These are phyloP conservation scores for Kluyveromyces marxianus DNA, from an alignment of 1,139 yeast species.

Conservation along the genomic window DNA sequence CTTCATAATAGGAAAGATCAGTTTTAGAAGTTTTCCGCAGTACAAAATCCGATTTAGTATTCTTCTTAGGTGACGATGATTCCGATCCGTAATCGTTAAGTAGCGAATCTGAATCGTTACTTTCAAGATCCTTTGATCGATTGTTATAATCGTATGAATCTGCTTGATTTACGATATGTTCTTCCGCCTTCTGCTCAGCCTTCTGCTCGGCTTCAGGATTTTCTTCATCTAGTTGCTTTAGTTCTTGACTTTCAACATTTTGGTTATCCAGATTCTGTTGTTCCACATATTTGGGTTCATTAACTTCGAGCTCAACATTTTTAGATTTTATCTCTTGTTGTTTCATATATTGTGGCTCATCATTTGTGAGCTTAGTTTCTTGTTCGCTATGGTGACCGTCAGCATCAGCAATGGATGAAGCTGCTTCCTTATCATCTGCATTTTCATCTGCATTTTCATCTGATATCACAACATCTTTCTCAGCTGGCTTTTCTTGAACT, in stretches of 20 bases:
- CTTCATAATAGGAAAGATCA: constrained; percentile 11
- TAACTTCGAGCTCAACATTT: too few relatives aligned
- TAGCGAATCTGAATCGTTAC: background rate
- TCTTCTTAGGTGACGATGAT: background rate
- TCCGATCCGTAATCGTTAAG: constrained; percentile 1
- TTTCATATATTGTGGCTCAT: too few relatives aligned
- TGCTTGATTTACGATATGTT: background rate
- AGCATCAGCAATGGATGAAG: background rate
- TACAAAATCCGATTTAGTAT: constrained; percentile 5
- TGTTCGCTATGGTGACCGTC: too few relatives aligned
- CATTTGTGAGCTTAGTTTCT: too few relatives aligned
- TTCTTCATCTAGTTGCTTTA: too few relatives aligned
- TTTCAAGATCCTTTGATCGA: background rate
- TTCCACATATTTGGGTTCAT: too few relatives aligned
- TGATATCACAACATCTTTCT: constrained; percentile 3
- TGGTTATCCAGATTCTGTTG: too few relatives aligned
- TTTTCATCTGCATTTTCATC: background rate
- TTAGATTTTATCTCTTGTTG: too few relatives aligned
- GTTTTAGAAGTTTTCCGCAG: constrained; percentile 15
- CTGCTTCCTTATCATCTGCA: background rate
- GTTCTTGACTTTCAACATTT: too few relatives aligned
- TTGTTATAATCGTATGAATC: background rate
- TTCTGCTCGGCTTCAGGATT: too few relatives aligned
- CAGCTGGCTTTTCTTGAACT: background rate
- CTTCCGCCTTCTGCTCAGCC: too few relatives aligned